phyloP scores from a whole-genome alignment of 2,329 filamentous ascomycete genomes.

The Metarhizium robertsii region DNA sequence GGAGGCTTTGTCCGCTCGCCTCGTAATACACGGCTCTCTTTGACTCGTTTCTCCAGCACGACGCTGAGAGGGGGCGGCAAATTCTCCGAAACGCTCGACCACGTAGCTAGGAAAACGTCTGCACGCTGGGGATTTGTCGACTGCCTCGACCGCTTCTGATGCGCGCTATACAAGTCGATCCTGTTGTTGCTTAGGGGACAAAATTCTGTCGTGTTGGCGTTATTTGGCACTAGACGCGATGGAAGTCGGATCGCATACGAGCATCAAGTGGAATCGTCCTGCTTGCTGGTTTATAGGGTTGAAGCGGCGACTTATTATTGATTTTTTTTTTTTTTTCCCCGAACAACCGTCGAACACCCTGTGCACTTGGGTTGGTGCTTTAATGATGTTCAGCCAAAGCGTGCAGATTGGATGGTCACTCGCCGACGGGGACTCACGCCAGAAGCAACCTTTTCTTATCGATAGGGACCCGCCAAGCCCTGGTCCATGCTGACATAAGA shows the following conservation, averaged over 20 bases:
- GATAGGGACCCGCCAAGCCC: conserved; percentile 12
- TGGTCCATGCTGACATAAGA: background rate
- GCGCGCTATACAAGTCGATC: background rate
- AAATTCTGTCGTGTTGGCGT: background rate
- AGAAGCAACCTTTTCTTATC: conserved; percentile 19
- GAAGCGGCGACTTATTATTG: background rate
- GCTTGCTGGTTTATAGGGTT: background rate
- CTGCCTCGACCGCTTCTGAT: background rate
- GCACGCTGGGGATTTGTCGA: background rate
- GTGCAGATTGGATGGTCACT: background rate
- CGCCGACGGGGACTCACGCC: conserved; percentile 8
- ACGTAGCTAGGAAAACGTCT: background rate
- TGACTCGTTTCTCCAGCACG: background rate
- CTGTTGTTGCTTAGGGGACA: background rate
- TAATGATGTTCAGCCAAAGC: background rate
- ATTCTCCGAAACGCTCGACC: background rate
- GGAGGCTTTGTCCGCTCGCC: background rate
- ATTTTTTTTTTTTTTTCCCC: background rate
- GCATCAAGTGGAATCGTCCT: background rate
- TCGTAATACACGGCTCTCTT: background rate
- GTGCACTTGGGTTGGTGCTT: background rate
- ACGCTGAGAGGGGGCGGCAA: background rate
- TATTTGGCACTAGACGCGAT: background rate
- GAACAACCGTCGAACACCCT: background rate
- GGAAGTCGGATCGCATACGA: background rate